Base-by-base conservation (phyloP, 352 stramenopile species). In the Thalassiosira hispida region DNA sequence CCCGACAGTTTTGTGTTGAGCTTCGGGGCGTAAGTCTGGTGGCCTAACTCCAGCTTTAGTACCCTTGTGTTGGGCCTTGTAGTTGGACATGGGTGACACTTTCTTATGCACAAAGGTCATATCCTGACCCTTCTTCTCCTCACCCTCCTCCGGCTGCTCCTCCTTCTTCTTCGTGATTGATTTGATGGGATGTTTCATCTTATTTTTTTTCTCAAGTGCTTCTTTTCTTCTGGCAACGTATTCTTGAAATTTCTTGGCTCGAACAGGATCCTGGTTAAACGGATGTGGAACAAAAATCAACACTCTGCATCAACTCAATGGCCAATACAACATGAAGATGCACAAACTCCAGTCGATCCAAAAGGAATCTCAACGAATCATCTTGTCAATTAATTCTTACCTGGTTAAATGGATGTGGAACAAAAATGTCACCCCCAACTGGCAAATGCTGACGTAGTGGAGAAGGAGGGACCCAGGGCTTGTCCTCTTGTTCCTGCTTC, bases 321-420 rank as follows among this genome's bases (percentile, higher is more conserved):
- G 71, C 55, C 65, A 73, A 70, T 77, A 71, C 14, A 63, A 75
- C 59, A 66, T 38, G 27, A 82, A 84, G 57, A 64, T 77, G 49
- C 67, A 85, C 51, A 93, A 93, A 62, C 40, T 93, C 3, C 18
- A 66, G 25, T 82, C 86, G 35, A 77, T 92, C 20, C 71, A 88
- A 68, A 79, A 61, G 9, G 85, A 93, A 85, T 83, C 78, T 18
- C 52, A 77, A 40, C 44, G 85, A 35, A 93, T 93, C 47, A 49
- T 77, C 23, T 27, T 65, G 53, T 91, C 91, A 60, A 72, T 78
- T 62, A 46, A 69, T 42, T n/a, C n/a, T n/a, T n/a, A n/a, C n/a
- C n/a, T n/a, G n/a, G n/a, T n/a, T n/a, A n/a, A n/a, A 71, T 61
- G 67, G 76, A 68, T 7, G 51, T 76, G 11, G 82, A 88, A 47